Base-by-base conservation (phyloP, 2,329 filamentous ascomycete genomes). In the Paecilomyces sp. region DNA sequence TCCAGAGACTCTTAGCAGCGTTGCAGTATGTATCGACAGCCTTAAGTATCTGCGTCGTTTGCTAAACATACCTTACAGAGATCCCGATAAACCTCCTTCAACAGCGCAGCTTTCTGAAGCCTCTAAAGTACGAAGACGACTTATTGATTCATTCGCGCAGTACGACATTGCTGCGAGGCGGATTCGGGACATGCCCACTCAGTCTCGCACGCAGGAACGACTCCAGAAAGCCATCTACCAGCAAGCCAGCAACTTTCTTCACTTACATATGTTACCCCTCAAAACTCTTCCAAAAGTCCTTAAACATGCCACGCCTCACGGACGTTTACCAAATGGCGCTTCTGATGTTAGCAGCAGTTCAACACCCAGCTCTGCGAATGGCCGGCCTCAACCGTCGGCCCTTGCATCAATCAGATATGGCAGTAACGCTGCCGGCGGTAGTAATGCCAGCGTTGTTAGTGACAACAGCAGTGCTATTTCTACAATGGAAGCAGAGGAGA, bases 261-360 rank as follows among this genome's bases (percentile, higher is more conserved):
- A 96, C 69, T 83, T 91, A 3, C 91, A 97, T 68, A 95, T 97
- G 90, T 82, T 97, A 8, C 91, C 92, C 0, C 79, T 97, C 13
- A 95, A 91, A 71, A 85, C 85, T 30, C 78, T 92, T 0, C 89
- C 89, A 0, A 84, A 85, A 51, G 79, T 91, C 64, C 79, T 92
- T 15, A 85, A 82, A 63, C 84, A 87, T 66, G 83, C 84, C 12
- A 81, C 80, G 0, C 80, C 83, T 0, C 76, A 83, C 53, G 81
- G 80, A n/a, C 67, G 64, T 28, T 62, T 67, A 33, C 34, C 52
- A 1, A 72, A 65, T 58, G 57, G 67, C 12, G 62, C 64, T 47
- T 64, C 68, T 24, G 62, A 54, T 30, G 69, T 65, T 15, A 61
- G 59, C 34, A 68, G 71, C 31, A 65, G 63, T 47, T 62, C 65